Evolutionary conservation across 768 basidiomycete species (phyloP).

Genomic region (Collybiopsis luxurians): DNA sequence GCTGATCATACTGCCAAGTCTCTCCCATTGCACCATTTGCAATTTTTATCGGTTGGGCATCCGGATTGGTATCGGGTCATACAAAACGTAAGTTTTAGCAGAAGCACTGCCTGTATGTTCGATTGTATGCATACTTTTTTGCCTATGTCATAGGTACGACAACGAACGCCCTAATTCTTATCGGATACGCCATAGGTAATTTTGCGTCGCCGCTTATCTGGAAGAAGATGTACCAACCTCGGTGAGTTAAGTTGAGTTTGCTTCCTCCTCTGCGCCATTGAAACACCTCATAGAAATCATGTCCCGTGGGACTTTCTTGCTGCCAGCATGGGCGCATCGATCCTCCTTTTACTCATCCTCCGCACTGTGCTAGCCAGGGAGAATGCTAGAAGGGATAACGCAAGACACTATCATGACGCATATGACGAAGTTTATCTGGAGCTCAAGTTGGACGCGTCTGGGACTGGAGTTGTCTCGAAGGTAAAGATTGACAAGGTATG

Average conservation of each 20-base stretch:
- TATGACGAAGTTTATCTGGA: slow-evolving; percentile 62
- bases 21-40: slow-evolving; percentile 64
- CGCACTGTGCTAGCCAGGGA: slow-evolving; percentile 57
- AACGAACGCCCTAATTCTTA: slow-evolving; percentile 70
- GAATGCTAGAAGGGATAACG: slow-evolving; percentile 59
- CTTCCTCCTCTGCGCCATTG: no score
- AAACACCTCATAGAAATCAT: no score
- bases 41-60: slow-evolving; percentile 69
- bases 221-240: slow-evolving; percentile 65
- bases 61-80: slow-evolving; percentile 65
- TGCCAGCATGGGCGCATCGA: slow-evolving; percentile 55
- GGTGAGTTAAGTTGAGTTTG: no score
- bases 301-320: slow-evolving; percentile 76
- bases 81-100: slow-evolving; percentile 57
- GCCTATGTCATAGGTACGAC: slow-evolving; percentile 72
- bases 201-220: slow-evolving; percentile 77
- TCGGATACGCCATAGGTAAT: slow-evolving; percentile 75
- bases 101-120: not conserved
- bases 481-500: slow-evolving; percentile 61
- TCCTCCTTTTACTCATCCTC: slow-evolving; percentile 50
- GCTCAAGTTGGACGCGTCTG: slow-evolving; percentile 41
- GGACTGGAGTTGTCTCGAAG: slow-evolving; percentile 49
- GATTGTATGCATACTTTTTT: not conserved
- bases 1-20: no score
- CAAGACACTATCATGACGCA: slow-evolving; percentile 41